phyloP scores from a whole-genome alignment of 1,284 basidiomycete genomes.

The Stereum hirsutum region DNA sequence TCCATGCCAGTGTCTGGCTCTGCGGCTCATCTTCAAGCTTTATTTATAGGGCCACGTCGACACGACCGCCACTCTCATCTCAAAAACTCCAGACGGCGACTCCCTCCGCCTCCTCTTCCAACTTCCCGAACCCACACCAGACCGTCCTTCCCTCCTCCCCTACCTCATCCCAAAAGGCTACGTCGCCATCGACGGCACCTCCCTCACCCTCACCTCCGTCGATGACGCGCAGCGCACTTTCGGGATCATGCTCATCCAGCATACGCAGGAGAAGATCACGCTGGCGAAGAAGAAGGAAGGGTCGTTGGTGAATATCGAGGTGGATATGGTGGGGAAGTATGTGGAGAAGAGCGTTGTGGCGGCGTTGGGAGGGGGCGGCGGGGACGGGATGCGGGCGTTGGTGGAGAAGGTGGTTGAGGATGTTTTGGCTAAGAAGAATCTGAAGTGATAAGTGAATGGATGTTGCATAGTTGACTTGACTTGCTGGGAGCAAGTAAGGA shows the following conservation, averaged over 20 bases:
- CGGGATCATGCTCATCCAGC: conserved; percentile 91
- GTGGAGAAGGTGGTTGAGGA: conserved; percentile 71
- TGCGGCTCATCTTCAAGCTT: conserved; percentile 1
- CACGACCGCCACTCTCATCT: conserved; percentile 70
- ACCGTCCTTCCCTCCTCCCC: conserved; percentile 58
- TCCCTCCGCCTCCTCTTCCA: conserved; percentile 80
- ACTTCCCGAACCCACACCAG: conserved; percentile 53
- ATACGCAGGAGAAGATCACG: conserved; percentile 88
- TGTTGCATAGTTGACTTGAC: too few species aligned
- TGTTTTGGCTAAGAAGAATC: conserved; percentile 45
- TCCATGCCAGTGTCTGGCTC: background rate
- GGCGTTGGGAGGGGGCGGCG: conserved; percentile 54
- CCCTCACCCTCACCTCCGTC: conserved; percentile 85
- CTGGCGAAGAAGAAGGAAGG: conserved; percentile 72
- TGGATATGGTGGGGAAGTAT: conserved; percentile 88
- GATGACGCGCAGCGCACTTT: conserved; percentile 67
- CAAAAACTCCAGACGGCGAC: conserved; percentile 72
- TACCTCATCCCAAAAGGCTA: conserved; percentile 97
- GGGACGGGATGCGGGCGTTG: conserved; percentile 44
- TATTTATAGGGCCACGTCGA: conserved; percentile 82
- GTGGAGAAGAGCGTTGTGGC: conserved; percentile 76
- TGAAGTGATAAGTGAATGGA: conserved; percentile 15
- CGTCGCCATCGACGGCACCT: conserved; percentile 91
- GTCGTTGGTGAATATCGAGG: conserved; percentile 89
- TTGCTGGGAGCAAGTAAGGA: too few species aligned